A percentile compares a stretch with the other conserved stretches of the same genome.
Evolutionary conservation across 257 asterid genomes (phyloP).

Genomic region (Eustoma russellianum): DNA sequence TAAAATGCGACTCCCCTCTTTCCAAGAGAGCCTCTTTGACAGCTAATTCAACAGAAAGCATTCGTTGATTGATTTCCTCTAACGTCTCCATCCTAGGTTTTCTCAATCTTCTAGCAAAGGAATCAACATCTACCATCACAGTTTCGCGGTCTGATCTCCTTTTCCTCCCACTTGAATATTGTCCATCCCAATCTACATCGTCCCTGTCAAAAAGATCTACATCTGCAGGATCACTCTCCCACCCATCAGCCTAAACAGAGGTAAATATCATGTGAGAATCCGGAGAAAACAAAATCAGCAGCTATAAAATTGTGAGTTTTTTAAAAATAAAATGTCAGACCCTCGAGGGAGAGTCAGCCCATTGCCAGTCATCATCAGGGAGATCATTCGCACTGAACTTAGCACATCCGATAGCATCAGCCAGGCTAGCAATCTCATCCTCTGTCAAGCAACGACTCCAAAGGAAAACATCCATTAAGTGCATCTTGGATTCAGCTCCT

Average conservation of each 20-base stretch:
- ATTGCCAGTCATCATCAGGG: slow-evolving; percentile 93
- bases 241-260: slow-evolving; percentile 72
- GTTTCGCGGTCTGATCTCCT: slow-evolving; percentile 88
- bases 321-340: slow-evolving; percentile 30
- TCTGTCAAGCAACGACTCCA: slow-evolving; percentile 97
- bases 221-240: slow-evolving; percentile 99
- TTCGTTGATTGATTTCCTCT: slow-evolving; percentile 85
- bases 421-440: slow-evolving; percentile 84
- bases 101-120: slow-evolving; percentile 85
- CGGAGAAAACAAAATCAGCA: background rate
- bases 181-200: slow-evolving; percentile 99
- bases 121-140: slow-evolving; percentile 69
- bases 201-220: slow-evolving; percentile 97
- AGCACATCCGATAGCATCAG: slow-evolving; percentile 66
- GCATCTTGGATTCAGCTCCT: slow-evolving; percentile 94
- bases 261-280: slow-evolving; percentile 11
- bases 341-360: slow-evolving; percentile 98
- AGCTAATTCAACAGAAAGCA: slow-evolving; percentile 95
- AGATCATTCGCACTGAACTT: slow-evolving; percentile 64
- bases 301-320: background rate
- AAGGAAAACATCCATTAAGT: slow-evolving; percentile 88
- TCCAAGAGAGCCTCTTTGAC: slow-evolving; percentile 95
- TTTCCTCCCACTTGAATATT: slow-evolving; percentile 95
- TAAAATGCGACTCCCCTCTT: slow-evolving; percentile 81
- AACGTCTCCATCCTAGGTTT: slow-evolving; percentile 84